Evolutionary conservation across 345 rosid genomes (phyloP).

Genomic region (Boechera stricta): DNA sequence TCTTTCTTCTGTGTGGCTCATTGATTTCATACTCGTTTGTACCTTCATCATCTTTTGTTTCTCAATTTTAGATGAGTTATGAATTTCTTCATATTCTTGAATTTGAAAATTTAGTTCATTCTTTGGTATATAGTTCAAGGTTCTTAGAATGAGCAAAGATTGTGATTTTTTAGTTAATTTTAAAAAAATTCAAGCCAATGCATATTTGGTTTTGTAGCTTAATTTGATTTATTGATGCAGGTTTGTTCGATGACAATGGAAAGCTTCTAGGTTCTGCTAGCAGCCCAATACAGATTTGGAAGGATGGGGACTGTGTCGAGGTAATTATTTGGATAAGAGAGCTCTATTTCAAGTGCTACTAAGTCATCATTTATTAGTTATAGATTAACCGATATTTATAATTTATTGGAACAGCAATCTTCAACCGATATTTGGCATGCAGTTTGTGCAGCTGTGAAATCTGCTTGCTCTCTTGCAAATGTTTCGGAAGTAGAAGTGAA

Average conservation of each 20-base stretch:
- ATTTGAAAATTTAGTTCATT: no score
- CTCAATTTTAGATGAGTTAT: no score
- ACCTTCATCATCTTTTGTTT: no score
- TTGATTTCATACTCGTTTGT: no score
- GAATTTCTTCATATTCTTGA: no score
- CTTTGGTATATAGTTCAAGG: background rate
- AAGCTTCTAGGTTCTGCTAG: constrained; percentile 85
- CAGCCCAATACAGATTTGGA: constrained; percentile 97
- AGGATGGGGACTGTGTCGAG: constrained; percentile 84
- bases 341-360: background rate
- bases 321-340: constrained; percentile 42
- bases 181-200: background rate
- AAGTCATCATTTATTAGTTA: background rate
- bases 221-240: constrained; percentile 48
- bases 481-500: constrained; percentile 69
- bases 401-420: constrained; percentile 72
- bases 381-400: background rate
- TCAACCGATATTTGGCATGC: constrained; percentile 99
- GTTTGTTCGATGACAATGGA: constrained; percentile 80
- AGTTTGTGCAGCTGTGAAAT: constrained; percentile 79
- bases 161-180: background rate
- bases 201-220: background rate
- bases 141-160: background rate
- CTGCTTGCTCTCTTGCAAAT: constrained; percentile 79
- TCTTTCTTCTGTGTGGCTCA: no score